These are phyloP conservation scores for Aphanomyces cochlioides DNA, from an alignment of 352 stramenopile genomes.

Conservation along the genomic window DNA sequence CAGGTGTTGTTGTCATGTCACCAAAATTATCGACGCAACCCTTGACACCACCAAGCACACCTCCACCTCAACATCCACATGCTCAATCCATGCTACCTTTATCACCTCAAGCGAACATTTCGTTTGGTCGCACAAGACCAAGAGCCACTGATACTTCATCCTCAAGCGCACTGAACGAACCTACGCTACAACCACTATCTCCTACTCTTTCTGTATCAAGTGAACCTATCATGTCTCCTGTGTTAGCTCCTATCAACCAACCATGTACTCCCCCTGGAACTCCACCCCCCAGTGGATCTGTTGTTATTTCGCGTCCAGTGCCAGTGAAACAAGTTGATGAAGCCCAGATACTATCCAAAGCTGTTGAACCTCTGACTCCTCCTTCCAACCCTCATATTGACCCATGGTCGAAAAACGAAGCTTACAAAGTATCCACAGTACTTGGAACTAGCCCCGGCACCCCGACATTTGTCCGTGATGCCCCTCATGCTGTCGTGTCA, in stretches of 20 bases:
- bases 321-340: not conserved
- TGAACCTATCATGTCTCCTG: not conserved
- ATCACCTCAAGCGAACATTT: not conserved
- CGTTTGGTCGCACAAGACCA: not conserved
- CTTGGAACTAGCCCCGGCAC: too few species aligned
- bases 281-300: not conserved
- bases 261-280: not conserved
- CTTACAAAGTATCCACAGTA: too few species aligned
- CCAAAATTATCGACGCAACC: not conserved
- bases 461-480: too few species aligned
- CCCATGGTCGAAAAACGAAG: not conserved
- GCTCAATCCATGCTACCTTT: not conserved
- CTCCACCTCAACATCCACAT: not conserved
- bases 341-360: not conserved
- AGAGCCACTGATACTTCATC: too few species aligned
- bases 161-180: too few species aligned
- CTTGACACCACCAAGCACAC: not conserved
- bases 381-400: not conserved
- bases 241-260: not conserved
- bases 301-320: slow-evolving; percentile 8
- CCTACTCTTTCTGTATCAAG: not conserved
- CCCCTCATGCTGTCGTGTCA: too few species aligned
- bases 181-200: not conserved
- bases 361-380: not conserved
- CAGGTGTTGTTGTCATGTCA: not conserved